Evolutionary conservation across 768 basidiomycete species (phyloP).

Genomic region (Pleurotus tuber-regium): DNA sequence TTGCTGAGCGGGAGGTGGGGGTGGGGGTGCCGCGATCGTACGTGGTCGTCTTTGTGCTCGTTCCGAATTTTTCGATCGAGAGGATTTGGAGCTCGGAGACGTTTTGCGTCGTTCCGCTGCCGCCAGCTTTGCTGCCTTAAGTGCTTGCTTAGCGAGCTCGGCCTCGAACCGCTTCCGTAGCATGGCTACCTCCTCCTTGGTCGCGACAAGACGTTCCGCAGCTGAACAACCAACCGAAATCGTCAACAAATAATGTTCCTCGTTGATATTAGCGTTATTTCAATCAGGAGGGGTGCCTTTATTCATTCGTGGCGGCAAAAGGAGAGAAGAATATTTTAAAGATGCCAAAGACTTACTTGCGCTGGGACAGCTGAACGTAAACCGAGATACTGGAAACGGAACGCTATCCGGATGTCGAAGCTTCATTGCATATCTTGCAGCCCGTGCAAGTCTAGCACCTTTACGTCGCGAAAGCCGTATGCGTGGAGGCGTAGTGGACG

Average conservation of each 20-base stretch:
- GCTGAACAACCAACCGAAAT: conserved; percentile 38
- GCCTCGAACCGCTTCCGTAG: conserved; percentile 69
- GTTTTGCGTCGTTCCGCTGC: conserved; percentile 28
- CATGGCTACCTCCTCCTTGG: conserved; percentile 63
- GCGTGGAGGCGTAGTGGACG: conserved; percentile 23
- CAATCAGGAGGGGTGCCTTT: no score
- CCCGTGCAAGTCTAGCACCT: conserved; percentile 44
- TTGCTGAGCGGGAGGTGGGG: conserved; percentile 1
- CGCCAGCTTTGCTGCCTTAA: conserved; percentile 55
- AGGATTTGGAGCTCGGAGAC: conserved; percentile 27
- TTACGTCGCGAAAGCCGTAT: conserved; percentile 56
- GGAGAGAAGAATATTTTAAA: conserved; percentile 17
- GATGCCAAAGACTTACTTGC: conserved; percentile 59
- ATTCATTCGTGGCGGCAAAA: conserved; percentile 13
- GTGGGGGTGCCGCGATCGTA: conserved; percentile 18
- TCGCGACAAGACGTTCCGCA: conserved; percentile 66
- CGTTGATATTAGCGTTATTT: conserved; percentile 5
- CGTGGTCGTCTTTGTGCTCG: conserved; percentile 36
- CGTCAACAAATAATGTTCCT: conserved; percentile 12
- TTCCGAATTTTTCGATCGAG: conserved; percentile 31
- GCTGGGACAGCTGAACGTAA: conserved; percentile 61
- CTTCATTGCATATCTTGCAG: conserved; percentile 37
- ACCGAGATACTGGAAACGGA: conserved; percentile 51
- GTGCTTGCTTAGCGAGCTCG: conserved; percentile 70
- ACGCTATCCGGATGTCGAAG: conserved; percentile 40